Evolutionary conservation across 208 protist species (phyloP).

Genomic region (Cochliopodium minus): DNA sequence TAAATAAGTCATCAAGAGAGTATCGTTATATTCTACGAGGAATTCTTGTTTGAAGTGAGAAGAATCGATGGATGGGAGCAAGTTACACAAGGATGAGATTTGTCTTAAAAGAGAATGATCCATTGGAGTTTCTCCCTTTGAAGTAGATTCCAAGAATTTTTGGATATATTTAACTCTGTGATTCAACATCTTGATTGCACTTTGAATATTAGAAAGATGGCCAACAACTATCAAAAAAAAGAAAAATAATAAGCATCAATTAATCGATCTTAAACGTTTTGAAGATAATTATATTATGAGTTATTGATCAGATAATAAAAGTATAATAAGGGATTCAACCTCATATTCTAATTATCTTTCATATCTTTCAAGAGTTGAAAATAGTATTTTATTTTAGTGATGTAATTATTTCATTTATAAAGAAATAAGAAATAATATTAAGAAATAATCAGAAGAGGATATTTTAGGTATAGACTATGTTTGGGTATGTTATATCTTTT

Average conservation of each 20-base stretch:
- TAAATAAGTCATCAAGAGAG: constrained; percentile 18
- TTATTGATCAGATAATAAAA: too few species aligned
- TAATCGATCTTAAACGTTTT: not conserved
- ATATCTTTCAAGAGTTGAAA: too few species aligned
- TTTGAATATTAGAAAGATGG: not conserved
- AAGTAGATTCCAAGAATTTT: constrained; percentile 25
- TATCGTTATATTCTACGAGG: constrained; percentile 11
- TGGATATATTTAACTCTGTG: constrained; percentile 19
- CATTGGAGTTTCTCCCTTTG: constrained; percentile 4
- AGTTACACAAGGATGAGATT: constrained; percentile 12
- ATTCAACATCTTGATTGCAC: constrained; percentile 24
- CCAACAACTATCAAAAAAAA: too few species aligned
- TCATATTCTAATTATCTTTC: too few species aligned
- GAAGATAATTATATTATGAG: too few species aligned
- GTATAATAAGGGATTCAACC: too few species aligned
- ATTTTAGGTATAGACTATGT: too few species aligned
- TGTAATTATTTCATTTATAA: too few species aligned
- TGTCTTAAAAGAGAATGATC: constrained; percentile 13
- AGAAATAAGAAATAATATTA: too few species aligned
- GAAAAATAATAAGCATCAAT: not conserved
- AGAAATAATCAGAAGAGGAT: too few species aligned
- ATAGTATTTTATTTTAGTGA: too few species aligned
- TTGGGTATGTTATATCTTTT: too few species aligned
- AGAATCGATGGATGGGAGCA: constrained; percentile 9
- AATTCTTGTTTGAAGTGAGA: constrained; percentile 8